phyloP scores from a whole-genome alignment of 495 filamentous ascomycete species.

The Xeromyces bisporus region DNA sequence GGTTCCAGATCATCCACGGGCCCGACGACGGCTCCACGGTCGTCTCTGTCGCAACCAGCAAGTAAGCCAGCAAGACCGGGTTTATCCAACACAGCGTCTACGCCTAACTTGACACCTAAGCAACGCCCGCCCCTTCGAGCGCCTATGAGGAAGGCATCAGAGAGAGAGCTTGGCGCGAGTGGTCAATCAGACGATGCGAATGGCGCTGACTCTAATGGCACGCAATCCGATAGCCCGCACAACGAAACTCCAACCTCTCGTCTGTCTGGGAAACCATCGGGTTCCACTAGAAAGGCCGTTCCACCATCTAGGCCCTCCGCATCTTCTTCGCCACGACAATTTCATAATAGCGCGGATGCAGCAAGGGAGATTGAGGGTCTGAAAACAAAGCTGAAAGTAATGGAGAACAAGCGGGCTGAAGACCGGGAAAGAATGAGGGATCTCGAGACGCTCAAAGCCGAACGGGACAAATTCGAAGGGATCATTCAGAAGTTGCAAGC shows the following conservation, averaged over 20 bases:
- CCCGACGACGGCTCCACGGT: slow-evolving; percentile 33
- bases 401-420: slow-evolving; percentile 69
- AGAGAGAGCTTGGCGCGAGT: slow-evolving; percentile 11
- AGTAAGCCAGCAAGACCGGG: slow-evolving; percentile 21
- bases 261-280: slow-evolving; percentile 16
- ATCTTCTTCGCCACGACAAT: slow-evolving; percentile 15
- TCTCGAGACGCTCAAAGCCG: slow-evolving; percentile 58
- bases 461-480: slow-evolving; percentile 69
- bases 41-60: slow-evolving; percentile 15
- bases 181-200: slow-evolving; percentile 17
- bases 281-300: slow-evolving; percentile 11
- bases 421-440: slow-evolving; percentile 75
- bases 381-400: slow-evolving; percentile 57
- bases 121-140: slow-evolving; percentile 21
- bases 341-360: slow-evolving; percentile 24
- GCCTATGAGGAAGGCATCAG: slow-evolving; percentile 15
- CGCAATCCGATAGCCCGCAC: slow-evolving; percentile 11
- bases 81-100: slow-evolving; percentile 10
- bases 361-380: slow-evolving; percentile 58
- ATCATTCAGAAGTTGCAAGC: slow-evolving; percentile 85
- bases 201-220: slow-evolving; percentile 12
- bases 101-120: slow-evolving; percentile 16
- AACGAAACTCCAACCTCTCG: slow-evolving; percentile 6
- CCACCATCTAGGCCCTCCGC: slow-evolving; percentile 11
- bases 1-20: slow-evolving; percentile 48